Conservation (phyloP, 2,329 filamentous ascomycete species). For the Gremmenia infestans region DNA sequence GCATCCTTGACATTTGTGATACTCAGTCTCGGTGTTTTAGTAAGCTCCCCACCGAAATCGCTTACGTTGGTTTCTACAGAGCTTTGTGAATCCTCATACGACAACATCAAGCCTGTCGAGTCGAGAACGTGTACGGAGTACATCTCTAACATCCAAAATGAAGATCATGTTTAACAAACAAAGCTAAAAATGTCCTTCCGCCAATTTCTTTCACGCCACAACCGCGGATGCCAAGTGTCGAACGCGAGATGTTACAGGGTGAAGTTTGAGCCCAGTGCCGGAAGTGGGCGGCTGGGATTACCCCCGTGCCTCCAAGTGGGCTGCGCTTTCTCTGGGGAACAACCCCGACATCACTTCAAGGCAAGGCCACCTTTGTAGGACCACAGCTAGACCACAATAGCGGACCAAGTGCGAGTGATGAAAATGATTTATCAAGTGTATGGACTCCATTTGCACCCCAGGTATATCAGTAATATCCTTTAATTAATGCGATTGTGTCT, state of each 20-base stretch:
- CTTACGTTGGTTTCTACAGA: background rate
- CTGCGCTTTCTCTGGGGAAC: background rate
- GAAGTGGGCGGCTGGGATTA: background rate
- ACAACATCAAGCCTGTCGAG: background rate
- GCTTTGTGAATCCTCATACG: background rate
- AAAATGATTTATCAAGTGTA: too few relatives aligned
- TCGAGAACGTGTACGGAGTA: background rate
- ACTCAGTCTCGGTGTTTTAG: background rate
- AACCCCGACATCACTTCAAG: background rate
- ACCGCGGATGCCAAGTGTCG: constrained; percentile 2
- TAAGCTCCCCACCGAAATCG: background rate
- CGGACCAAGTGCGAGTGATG: too few relatives aligned
- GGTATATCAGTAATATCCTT: too few relatives aligned
- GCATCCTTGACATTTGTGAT: background rate
- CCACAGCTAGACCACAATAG: too few relatives aligned
- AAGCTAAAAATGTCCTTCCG: background rate
- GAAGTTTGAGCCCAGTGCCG: background rate
- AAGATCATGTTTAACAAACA: constrained; percentile 5
- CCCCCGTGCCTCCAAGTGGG: background rate
- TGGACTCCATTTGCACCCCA: too few relatives aligned
- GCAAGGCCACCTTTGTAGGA: too few relatives aligned
- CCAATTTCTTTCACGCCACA: constrained; percentile 1
- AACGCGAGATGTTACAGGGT: constrained; percentile 4
- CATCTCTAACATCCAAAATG: background rate
- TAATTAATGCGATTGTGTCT: background rate